These are phyloP conservation scores for Cicer pinnatifidum DNA, from an alignment of 306 rosid species.

Conservation along the genomic window DNA sequence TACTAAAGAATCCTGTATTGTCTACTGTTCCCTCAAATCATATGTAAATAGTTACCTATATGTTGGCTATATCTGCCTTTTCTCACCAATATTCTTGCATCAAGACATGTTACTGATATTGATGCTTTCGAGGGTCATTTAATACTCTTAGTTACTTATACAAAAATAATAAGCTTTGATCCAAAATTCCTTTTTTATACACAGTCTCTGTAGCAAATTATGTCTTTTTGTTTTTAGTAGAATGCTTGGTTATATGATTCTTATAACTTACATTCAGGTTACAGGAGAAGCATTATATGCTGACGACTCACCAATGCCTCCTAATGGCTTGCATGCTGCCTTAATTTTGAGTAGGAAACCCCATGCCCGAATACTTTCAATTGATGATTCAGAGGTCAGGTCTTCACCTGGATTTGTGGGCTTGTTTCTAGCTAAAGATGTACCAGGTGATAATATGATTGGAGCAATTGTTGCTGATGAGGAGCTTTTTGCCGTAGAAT, in stretches of 20 bases:
- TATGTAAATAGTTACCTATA: conserved; percentile 30
- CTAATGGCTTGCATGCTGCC: conserved; percentile 84
- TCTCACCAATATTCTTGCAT: conserved; percentile 3
- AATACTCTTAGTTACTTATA: neutral
- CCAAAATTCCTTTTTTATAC: conserved; percentile 28
- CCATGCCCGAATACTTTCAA: conserved; percentile 79
- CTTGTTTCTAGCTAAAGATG: conserved; percentile 68
- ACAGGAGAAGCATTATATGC: conserved; percentile 94
- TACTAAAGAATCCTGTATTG: conserved; percentile 29
- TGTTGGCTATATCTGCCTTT: conserved; percentile 19
- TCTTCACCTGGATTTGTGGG: conserved; percentile 79
- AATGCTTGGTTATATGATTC: conserved; percentile 36
- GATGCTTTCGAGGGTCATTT: conserved; percentile 23
- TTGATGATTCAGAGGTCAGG: conserved; percentile 70
- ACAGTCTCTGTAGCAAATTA: conserved; percentile 29
- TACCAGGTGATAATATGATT: conserved; percentile 72
- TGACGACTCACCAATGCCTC: conserved; percentile 74
- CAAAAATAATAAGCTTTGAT: neutral
- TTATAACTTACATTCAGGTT: conserved; percentile 61
- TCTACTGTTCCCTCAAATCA: conserved; percentile 10
- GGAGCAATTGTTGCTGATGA: conserved; percentile 81
- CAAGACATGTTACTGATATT: conserved; percentile 24
- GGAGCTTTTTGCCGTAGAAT: conserved; percentile 80
- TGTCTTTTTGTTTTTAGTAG: conserved; percentile 26
- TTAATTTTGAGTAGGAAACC: conserved; percentile 83